Evolutionary conservation across 176 grass and related monocot genomes (phyloP).

Genomic region (Eleusine indica): DNA sequence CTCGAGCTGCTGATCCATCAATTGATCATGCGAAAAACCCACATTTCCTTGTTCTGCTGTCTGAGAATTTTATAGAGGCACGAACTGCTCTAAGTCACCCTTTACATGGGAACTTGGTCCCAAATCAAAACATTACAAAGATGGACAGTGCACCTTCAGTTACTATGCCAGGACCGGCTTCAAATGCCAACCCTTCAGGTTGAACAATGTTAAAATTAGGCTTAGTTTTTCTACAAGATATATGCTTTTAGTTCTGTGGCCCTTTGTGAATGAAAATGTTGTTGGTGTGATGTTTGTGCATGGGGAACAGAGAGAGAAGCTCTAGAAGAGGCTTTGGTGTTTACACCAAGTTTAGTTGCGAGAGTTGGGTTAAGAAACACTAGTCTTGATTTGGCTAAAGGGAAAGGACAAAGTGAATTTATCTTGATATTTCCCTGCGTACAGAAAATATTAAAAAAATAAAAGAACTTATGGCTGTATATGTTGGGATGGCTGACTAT

Average conservation of each 20-base stretch:
- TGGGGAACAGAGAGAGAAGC: slow-evolving; percentile 22
- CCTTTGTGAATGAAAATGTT: slow-evolving; percentile 18
- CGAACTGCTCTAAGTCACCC: slow-evolving; percentile 70
- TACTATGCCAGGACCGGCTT: slow-evolving; percentile 51
- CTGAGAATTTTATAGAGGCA: slow-evolving; percentile 90
- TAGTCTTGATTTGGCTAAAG: slow-evolving; percentile 18
- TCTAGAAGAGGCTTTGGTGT: slow-evolving; percentile 5
- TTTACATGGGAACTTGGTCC: slow-evolving; percentile 49
- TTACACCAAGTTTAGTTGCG: slow-evolving; percentile 22
- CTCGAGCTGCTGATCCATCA: slow-evolving; percentile 66
- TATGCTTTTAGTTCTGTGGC: slow-evolving; percentile 19
- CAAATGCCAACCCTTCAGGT: slow-evolving; percentile 71
- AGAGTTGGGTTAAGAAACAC: slow-evolving; percentile 36
- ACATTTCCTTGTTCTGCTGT: slow-evolving; percentile 81
- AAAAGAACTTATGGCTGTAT: background rate
- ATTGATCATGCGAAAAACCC: slow-evolving; percentile 74
- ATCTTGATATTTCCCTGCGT: slow-evolving; percentile 3
- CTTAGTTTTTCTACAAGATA: slow-evolving; percentile 30
- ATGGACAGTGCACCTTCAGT: slow-evolving; percentile 58
- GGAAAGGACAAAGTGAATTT: slow-evolving; percentile 16
- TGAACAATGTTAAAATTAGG: slow-evolving; percentile 36
- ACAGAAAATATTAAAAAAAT: slow-evolving; percentile 1
- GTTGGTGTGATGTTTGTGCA: slow-evolving; percentile 32
- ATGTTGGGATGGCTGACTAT: slow-evolving; percentile 26
- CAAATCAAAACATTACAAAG: slow-evolving; percentile 70